Conservation (phyloP, 2,329 filamentous ascomycete species). For the Fusarium miscanthi region DNA sequence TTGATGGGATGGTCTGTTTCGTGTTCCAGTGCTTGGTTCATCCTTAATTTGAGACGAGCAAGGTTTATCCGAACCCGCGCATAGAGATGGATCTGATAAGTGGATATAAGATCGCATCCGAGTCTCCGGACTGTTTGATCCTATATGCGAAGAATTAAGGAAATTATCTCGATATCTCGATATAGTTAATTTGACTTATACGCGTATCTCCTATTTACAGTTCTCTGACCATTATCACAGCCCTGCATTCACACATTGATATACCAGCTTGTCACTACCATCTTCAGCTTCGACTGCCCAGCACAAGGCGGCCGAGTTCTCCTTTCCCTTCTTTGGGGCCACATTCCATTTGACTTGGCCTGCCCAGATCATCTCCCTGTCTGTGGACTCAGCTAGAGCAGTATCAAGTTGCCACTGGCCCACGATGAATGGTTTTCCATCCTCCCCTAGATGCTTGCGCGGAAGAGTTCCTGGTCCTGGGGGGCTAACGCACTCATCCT, state of each 20-base stretch:
- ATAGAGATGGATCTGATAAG: not conserved
- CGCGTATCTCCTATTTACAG: not conserved
- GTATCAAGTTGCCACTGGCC: not conserved
- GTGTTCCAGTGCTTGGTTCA: not conserved
- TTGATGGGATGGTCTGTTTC: not conserved
- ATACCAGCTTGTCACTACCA: rapidly evolving
- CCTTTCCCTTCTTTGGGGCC: not conserved
- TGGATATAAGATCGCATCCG: not conserved
- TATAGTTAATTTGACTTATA: not conserved
- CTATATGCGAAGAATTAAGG: not conserved
- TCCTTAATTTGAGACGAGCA: conserved; percentile 15
- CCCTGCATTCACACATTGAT: not conserved
- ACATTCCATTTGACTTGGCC: not conserved
- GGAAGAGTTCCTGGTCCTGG: not conserved
- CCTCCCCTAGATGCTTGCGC: not conserved
- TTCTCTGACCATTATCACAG: not conserved
- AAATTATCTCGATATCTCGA: not conserved
- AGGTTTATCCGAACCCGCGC: not conserved
- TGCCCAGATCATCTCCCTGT: not conserved
- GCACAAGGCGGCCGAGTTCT: not conserved
- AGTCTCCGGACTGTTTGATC: rapidly evolving
- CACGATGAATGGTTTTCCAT: not conserved
- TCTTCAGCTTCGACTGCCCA: not conserved
- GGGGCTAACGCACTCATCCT: rapidly evolving
- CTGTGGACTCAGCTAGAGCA: rapidly evolving